These are phyloP conservation scores for Anthracocystis walkeri DNA, from an alignment of 1,284 basidiomycete genomes.

Conservation along the genomic window DNA sequence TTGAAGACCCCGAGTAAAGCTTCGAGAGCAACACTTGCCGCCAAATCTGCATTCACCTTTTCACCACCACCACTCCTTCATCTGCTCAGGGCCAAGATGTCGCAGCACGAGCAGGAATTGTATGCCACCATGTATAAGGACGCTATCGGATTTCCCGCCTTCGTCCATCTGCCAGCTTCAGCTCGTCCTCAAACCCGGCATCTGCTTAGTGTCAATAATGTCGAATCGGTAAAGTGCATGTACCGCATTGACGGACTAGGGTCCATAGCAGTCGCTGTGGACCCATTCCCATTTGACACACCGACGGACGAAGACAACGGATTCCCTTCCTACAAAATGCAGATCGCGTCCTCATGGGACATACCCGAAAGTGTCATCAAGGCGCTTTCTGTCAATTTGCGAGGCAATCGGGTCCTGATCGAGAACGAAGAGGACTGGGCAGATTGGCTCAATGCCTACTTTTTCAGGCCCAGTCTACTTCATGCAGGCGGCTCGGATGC, in stretches of 20 bases:
- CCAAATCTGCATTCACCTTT: too few species aligned
- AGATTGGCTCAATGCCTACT: conserved; percentile 11
- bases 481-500: background rate
- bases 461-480: conserved; percentile 2
- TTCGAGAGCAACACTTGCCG: conserved; percentile 5
- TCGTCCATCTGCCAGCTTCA: conserved; percentile 23
- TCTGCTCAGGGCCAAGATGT: conserved; percentile 8
- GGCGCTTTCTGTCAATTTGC: conserved; percentile 10
- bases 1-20: background rate
- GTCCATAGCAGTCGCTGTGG: too few species aligned
- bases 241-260: background rate
- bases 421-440: conserved; percentile 21
- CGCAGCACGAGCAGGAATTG: background rate
- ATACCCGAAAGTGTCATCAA: conserved; percentile 8
- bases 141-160: conserved; percentile 21
- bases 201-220: background rate
- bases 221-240: conserved; percentile 17
- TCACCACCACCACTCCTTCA: background rate
- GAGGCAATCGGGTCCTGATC: conserved; percentile 13
- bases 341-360: conserved; percentile 21
- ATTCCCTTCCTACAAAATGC: conserved; percentile 4
- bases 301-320: too few species aligned
- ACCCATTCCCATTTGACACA: too few species aligned
- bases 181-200: conserved; percentile 8
- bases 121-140: background rate